Conservation (phyloP, 805 yeast genomes). For the Candida ulmi region DNA sequence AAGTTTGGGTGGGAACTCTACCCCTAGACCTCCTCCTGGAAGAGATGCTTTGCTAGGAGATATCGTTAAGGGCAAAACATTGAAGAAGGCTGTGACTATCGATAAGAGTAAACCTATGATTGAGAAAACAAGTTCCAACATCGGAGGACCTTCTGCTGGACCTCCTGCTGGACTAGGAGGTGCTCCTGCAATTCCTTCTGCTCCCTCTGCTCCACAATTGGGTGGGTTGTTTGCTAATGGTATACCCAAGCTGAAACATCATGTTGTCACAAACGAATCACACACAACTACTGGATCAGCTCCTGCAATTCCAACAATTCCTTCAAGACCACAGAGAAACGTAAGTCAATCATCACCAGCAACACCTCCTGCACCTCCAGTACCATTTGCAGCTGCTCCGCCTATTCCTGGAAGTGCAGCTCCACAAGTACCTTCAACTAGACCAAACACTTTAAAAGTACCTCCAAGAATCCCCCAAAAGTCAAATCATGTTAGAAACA, state of each 20-base stretch:
- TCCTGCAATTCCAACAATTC: conserved; percentile 25
- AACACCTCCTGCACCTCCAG: conserved; percentile 26
- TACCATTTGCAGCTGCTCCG: conserved; percentile 18
- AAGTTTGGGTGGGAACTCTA: conserved; percentile 32
- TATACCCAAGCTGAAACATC: conserved; percentile 20
- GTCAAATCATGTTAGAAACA: conserved; percentile 13
- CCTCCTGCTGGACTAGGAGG: conserved; percentile 11
- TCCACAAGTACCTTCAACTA: conserved; percentile 19
- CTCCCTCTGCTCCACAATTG: conserved; percentile 14
- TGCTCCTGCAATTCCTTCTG: conserved; percentile 14
- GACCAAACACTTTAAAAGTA: conserved; percentile 13
- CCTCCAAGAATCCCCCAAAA: conserved; percentile 13
- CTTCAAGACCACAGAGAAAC: conserved; percentile 15
- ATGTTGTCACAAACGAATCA: conserved; percentile 1
- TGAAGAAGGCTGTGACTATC: conserved; percentile 60
- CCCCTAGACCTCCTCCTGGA: conserved; percentile 28
- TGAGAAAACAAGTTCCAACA: conserved; percentile 32
- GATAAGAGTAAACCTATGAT: conserved; percentile 60
- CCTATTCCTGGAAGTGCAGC: conserved; percentile 16
- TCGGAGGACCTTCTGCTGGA: conserved; percentile 27
- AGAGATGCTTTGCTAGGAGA: conserved; percentile 68
- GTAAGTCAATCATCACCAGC: conserved; percentile 20
- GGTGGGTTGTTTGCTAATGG: conserved; percentile 23
- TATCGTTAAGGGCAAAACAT: conserved; percentile 62
- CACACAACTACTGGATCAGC: neutral